These are phyloP conservation scores for Mortierella sp. DNA, from an alignment of 371 early-diverging fungal species.

Conservation along the genomic window DNA sequence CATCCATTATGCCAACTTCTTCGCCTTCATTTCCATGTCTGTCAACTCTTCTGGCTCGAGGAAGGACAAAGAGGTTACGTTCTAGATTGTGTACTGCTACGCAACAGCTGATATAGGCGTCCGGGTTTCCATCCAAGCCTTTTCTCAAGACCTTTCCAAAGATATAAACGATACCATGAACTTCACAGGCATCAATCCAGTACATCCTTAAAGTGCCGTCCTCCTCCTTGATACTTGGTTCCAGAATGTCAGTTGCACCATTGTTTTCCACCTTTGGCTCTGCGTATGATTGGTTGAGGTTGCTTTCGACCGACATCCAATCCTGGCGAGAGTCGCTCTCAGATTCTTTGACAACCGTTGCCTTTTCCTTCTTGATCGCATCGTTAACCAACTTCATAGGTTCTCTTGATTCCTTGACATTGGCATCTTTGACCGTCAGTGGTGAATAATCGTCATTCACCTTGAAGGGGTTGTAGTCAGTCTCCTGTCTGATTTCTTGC, in stretches of 20 bases:
- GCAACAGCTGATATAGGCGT: slow-evolving; percentile 85
- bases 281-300: slow-evolving; percentile 28
- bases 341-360: slow-evolving; percentile 35
- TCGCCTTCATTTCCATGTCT: slow-evolving; percentile 63
- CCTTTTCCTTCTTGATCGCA: slow-evolving; percentile 37
- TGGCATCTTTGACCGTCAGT: slow-evolving; percentile 12
- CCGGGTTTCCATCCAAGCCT: slow-evolving; percentile 54
- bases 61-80: slow-evolving; percentile 91
- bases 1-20: slow-evolving; percentile 73
- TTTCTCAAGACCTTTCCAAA: slow-evolving; percentile 87
- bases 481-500: slow-evolving; percentile 21
- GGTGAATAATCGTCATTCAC: slow-evolving; percentile 14
- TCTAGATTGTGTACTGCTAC: slow-evolving; percentile 83
- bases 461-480: slow-evolving; percentile 30
- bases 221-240: slow-evolving; percentile 61
- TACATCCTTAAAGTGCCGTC: slow-evolving; percentile 79
- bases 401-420: slow-evolving; percentile 13
- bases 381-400: slow-evolving; percentile 49
- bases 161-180: slow-evolving; percentile 84
- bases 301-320: slow-evolving; percentile 62
- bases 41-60: slow-evolving; percentile 72
- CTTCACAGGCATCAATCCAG: slow-evolving; percentile 96
- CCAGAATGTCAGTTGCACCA: slow-evolving; percentile 31
- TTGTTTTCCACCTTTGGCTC: slow-evolving; percentile 20
- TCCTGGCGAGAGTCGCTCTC: slow-evolving; percentile 47